Percentiles rank a stretch among this genome's conserved stretches.
These are phyloP conservation scores for Maudiozyma turicensis DNA, from an alignment of 805 yeast genomes.

Conservation along the genomic window DNA sequence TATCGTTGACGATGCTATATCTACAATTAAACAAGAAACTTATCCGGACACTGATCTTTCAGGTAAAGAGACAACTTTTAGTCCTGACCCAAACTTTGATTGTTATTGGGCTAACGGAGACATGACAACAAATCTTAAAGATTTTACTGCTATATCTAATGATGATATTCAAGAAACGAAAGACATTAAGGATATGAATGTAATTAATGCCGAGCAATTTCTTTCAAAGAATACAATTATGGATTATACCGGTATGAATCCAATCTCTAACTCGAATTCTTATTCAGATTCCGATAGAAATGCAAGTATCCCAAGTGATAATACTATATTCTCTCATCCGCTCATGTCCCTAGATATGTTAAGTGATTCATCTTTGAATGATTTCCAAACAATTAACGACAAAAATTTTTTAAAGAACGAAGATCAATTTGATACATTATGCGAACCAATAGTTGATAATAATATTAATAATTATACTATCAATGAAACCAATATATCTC, in stretches of 20 bases:
- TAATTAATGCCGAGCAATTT: not conserved
- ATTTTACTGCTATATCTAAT: too few relatives aligned
- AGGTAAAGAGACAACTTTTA: not conserved
- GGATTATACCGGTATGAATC: not conserved
- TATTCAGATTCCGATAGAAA: not conserved
- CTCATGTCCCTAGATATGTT: constrained; percentile 16
- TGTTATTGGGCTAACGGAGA: constrained; percentile 43
- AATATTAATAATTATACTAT: not conserved
- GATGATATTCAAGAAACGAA: too few relatives aligned
- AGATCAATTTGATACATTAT: not conserved
- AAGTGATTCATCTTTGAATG: not conserved
- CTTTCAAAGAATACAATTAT: not conserved
- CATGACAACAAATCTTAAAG: too few relatives aligned
- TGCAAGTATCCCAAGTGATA: constrained; percentile 1
- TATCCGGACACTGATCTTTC: not conserved
- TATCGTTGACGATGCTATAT: not conserved
- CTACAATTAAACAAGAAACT: not conserved
- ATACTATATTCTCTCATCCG: constrained; percentile 11
- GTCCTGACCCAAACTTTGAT: constrained; percentile 29
- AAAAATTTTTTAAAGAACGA: not conserved
- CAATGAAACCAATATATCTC: constrained; percentile 5
- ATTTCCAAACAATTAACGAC: not conserved
- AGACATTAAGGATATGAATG: not conserved
- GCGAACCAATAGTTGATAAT: not conserved
- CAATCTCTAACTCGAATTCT: not conserved